Percentiles rank a stretch among this genome's conserved stretches.
phyloP scores from a whole-genome alignment of 768 basidiomycete species.

The Collybiopsis confluens region DNA sequence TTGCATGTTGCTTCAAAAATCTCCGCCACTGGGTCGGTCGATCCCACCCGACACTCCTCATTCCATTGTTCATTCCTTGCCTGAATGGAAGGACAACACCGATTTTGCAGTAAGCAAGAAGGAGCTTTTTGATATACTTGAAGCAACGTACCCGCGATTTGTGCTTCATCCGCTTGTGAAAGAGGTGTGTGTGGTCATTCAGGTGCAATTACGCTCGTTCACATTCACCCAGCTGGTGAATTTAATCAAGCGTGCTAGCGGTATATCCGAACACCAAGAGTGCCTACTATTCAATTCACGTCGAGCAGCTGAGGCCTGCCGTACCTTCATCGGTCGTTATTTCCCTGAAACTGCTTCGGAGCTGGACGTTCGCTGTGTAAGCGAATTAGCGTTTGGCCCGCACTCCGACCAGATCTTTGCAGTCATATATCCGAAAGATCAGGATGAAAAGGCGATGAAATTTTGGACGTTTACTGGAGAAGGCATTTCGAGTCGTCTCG shows the following conservation, averaged over 20 bases:
- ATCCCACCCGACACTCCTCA: slow-evolving; percentile 73
- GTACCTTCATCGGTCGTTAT: neutral
- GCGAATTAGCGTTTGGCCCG: slow-evolving; percentile 68
- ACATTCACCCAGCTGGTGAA: neutral
- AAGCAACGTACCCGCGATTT: slow-evolving; percentile 90
- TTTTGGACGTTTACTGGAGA: slow-evolving; percentile 97
- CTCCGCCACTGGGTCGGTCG: slow-evolving; percentile 37
- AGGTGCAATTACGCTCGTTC: neutral
- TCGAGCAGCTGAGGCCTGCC: slow-evolving; percentile 72
- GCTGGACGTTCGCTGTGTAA: slow-evolving; percentile 65
- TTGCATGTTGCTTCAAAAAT: neutral
- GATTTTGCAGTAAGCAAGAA: slow-evolving; percentile 88
- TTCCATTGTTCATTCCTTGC: slow-evolving; percentile 89
- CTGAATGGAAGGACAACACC: slow-evolving; percentile 87
- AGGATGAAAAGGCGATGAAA: slow-evolving; percentile 59
- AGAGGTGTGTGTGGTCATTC: slow-evolving; percentile 49
- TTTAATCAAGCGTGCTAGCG: neutral
- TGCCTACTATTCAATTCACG: neutral
- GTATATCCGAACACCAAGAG: neutral
- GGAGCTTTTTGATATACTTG: slow-evolving; percentile 74
- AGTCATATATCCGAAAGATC: slow-evolving; percentile 60
- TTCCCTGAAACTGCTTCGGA: neutral
- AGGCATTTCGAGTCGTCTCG: slow-evolving; percentile 84
- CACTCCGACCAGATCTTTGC: slow-evolving; percentile 63
- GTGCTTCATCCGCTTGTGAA: slow-evolving; percentile 84